Percentiles rank a stretch among this genome's conserved stretches.
Conservation (phyloP, 2,329 filamentous ascomycete species). For the Colletotrichum sublineola region DNA sequence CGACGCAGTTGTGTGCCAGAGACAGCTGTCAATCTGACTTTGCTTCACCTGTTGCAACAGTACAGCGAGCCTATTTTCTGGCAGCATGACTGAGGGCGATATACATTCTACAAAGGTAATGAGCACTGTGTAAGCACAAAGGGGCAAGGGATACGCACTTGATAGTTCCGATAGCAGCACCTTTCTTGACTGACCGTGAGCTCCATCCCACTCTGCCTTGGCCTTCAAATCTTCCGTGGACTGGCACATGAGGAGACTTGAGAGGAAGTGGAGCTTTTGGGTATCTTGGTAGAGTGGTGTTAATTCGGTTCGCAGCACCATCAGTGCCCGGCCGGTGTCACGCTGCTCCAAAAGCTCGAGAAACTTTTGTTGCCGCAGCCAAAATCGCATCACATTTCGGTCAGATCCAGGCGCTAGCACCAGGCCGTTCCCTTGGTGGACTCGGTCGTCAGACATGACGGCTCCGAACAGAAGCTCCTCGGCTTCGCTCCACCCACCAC, state of each 20-base stretch:
- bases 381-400: constrained; percentile 84
- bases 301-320: constrained; percentile 88
- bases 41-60: constrained; percentile 88
- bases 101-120: constrained; percentile 76
- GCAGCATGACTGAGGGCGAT: constrained; percentile 96
- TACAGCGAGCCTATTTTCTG: constrained; percentile 86
- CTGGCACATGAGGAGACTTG: constrained; percentile 90
- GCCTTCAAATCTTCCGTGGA: constrained; percentile 80
- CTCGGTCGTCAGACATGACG: constrained; percentile 50
- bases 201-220: constrained; percentile 89
- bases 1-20: constrained; percentile 86
- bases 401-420: constrained; percentile 83
- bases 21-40: constrained; percentile 83
- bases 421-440: constrained; percentile 68
- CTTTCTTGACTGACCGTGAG: constrained; percentile 79
- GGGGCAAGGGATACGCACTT: constrained; percentile 65
- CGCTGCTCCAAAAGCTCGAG: constrained; percentile 86
- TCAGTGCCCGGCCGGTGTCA: constrained; percentile 80
- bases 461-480: constrained; percentile 80
- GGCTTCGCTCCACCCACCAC: constrained; percentile 87
- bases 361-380: constrained; percentile 93
- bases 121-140: constrained; percentile 34
- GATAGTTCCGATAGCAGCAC: constrained; percentile 85
- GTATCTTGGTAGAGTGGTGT: constrained; percentile 88
- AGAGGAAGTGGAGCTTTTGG: constrained; percentile 82